Conservation (phyloP, 2,329 filamentous ascomycete species). For the Ramularia endophylla region DNA sequence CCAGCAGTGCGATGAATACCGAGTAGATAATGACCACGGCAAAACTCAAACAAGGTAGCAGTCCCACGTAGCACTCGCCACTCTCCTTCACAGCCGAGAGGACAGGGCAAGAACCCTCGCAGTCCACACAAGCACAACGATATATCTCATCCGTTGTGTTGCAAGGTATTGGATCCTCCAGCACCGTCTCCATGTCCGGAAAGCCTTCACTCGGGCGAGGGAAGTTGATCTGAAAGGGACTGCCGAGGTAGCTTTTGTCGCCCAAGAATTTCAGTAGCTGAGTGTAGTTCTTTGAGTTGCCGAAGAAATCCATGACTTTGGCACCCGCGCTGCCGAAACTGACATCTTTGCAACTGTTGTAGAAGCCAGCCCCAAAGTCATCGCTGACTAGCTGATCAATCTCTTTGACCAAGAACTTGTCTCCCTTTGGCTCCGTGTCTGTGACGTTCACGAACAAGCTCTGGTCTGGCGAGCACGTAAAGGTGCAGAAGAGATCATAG, state of each 20-base stretch:
- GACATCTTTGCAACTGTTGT: constrained; percentile 96
- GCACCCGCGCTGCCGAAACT: constrained; percentile 95
- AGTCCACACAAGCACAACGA: constrained; percentile 91
- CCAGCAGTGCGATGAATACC: constrained; percentile 62
- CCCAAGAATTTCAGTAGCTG: constrained; percentile 87
- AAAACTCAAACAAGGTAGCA: constrained; percentile 90
- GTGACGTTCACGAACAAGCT: constrained; percentile 95
- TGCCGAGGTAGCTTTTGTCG: constrained; percentile 80
- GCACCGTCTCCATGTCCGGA: constrained; percentile 63
- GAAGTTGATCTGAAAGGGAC: constrained; percentile 98
- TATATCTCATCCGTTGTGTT: constrained; percentile 83
- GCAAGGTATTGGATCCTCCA: constrained; percentile 75
- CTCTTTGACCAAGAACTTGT: constrained; percentile 71
- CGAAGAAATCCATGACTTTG: constrained; percentile 92
- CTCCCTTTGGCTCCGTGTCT: constrained; percentile 55
- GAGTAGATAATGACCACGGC: constrained; percentile 83
- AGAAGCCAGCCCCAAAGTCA: constrained; percentile 81
- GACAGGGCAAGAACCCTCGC: constrained; percentile 75
- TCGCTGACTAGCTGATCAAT: constrained; percentile 84
- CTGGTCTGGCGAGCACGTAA: constrained; percentile 96
- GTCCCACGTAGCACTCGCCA: constrained; percentile 72
- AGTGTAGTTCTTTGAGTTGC: constrained; percentile 84
- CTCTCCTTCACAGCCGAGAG: constrained; percentile 68
- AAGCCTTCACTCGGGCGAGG: constrained; percentile 57
- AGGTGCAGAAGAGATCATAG: constrained; percentile 96